phyloP scores from a whole-genome alignment of 495 filamentous ascomycete genomes.

The Rostrohypoxylon terebratum region DNA sequence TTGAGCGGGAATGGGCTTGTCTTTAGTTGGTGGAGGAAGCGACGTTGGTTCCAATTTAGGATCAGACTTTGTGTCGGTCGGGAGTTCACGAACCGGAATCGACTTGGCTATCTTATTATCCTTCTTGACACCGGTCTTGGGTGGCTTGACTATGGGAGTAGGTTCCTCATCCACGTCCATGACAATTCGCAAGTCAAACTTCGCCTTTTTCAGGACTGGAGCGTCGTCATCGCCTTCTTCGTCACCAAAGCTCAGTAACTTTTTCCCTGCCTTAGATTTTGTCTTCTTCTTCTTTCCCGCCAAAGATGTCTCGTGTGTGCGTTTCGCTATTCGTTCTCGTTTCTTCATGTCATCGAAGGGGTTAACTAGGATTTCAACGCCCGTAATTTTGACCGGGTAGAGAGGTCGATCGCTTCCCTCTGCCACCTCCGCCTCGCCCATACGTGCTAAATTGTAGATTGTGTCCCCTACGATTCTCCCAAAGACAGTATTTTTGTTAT shows the following conservation, averaged over 20 bases:
- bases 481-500: constrained; percentile 91
- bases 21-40: constrained; percentile 42
- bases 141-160: constrained; percentile 40
- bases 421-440: constrained; percentile 85
- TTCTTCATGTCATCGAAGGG: constrained; percentile 89
- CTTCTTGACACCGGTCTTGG: constrained; percentile 47
- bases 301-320: constrained; percentile 52
- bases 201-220: constrained; percentile 82
- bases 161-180: constrained; percentile 63
- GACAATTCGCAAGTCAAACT: constrained; percentile 89
- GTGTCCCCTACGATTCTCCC: constrained; percentile 93
- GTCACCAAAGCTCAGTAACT: constrained; percentile 87
- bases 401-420: constrained; percentile 86
- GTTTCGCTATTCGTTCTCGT: constrained; percentile 65
- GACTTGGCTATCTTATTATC: constrained; percentile 49
- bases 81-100: constrained; percentile 45
- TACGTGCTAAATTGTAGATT: constrained; percentile 93
- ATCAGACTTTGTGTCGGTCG: constrained; percentile 19
- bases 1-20: constrained; percentile 29
- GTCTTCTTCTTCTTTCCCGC: constrained; percentile 77
- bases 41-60: constrained; percentile 36
- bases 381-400: constrained; percentile 85
- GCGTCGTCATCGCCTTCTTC: constrained; percentile 81
- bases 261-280: constrained; percentile 77
- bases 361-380: constrained; percentile 86